Base-by-base conservation (phyloP, 2,329 filamentous ascomycete species). In the Corinectria fuckeliana region DNA sequence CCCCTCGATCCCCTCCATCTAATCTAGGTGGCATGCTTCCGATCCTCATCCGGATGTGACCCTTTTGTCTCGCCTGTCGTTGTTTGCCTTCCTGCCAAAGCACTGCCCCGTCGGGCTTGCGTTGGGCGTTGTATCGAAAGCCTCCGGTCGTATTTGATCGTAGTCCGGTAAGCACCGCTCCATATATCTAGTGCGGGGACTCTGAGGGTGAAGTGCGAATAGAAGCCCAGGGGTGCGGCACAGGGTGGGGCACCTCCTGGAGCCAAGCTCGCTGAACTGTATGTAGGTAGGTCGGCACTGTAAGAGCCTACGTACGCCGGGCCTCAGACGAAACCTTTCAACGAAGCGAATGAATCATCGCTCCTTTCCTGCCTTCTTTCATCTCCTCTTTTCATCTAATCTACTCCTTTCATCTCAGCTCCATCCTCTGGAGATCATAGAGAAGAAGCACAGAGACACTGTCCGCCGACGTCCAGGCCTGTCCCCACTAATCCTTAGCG, bases 401-500 rank as follows among this genome's bases (percentile, higher is more conserved):
- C 34, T 20, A 38, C 11, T 4, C 11, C 36, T 20, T 18, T 4
- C 28, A 32, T 9, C 14, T 10, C n/a, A n/a, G n/a, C n/a, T n/a
- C n/a, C n/a, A n/a, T n/a, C n/a, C n/a, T n/a, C n/a, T n/a, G n/a
- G n/a, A n/a, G n/a, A n/a, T n/a, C n/a, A n/a, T n/a, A n/a, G n/a
- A n/a, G n/a, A n/a, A n/a, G n/a, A n/a, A n/a, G n/a, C n/a, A n/a
- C n/a, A n/a, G n/a, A n/a, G n/a, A n/a, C n/a, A n/a, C n/a, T n/a
- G n/a, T n/a, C n/a, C n/a, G n/a, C n/a, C n/a, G 55, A 47, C 47
- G 28, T 41, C 32, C 32, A 45, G 25, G 32, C 42, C 28, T 51
- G 42, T 25, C 51, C 52, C 60, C 54, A 58, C 55, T 50, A 50
- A 51, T 30, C 41, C 28, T 6, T 49, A 42, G 56, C 16, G 36